Base-by-base conservation (phyloP, 164 flowering plant genomes). In the Magnolia kwangsiensis region DNA sequence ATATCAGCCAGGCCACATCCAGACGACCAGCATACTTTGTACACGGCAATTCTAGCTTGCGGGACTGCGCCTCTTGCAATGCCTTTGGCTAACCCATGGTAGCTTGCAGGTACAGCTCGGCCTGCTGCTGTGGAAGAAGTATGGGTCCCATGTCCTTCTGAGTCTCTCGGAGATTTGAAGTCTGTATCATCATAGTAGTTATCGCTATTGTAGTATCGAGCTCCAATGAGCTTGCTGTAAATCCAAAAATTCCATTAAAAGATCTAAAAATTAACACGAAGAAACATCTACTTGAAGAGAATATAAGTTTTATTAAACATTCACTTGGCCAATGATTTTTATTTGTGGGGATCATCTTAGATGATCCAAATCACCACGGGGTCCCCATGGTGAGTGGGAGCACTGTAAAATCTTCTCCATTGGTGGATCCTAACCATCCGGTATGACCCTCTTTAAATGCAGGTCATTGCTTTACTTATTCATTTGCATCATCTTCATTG, bases 211-310 rank as follows among this genome's bases (percentile, higher is more conserved):
- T 78, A 84, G 80, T 71, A 78, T 13, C 76, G 72, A 8, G 84
- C 86, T 29, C 86, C 86, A 58, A 84, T 80, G 37, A 82, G 29
- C 78, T 84, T 84, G 69, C 86, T 84, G 82, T 29, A 58, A 66
- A 67, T 58, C 21, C 27, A 45, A 71, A 77, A 72, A 55, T 45
- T 16, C 20, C n/a, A 24, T 59, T 21, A 18, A 61, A 18, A 2
- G 1, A 6, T 19, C n/a, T 19, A 14, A 19, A 2, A 31, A 31
- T 31, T 7, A 16, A 4, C 21, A 23, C 10, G 3, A 27, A n/a
- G 29, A n/a, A n/a, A 5, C 19, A 65, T 65, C 7, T 13, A 20
- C 4, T 59, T 16, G 3, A 74, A 31, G 31, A 24, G 18, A 29
- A 74, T 8, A 16, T 6, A 0, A 63, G 2, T 4, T 8, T 45